phyloP scores from a whole-genome alignment of 1,284 basidiomycete species.

The Pseudomicrostroma phylloplanum region DNA sequence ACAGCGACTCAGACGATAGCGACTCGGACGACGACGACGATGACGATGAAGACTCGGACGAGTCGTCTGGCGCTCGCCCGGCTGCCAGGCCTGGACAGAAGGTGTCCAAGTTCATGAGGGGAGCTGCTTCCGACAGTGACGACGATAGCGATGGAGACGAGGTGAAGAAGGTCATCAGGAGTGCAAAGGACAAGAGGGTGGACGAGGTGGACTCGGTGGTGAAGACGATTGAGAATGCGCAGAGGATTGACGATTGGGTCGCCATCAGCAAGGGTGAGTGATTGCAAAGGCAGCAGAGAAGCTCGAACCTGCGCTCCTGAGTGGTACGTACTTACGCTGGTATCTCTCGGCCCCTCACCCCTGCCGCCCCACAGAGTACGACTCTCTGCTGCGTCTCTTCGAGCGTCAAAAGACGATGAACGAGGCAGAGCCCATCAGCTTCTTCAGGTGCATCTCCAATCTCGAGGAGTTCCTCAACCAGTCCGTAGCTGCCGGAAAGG shows the following conservation, averaged over 20 bases:
- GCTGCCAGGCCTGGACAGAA: slow-evolving; percentile 28
- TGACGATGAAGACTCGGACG: slow-evolving; percentile 32
- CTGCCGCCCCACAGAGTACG: slow-evolving; percentile 67
- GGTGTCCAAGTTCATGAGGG: slow-evolving; percentile 48
- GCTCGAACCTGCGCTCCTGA: too few relatives aligned
- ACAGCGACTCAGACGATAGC: slow-evolving; percentile 30
- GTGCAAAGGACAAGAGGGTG: slow-evolving; percentile 76
- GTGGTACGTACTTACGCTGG: not conserved
- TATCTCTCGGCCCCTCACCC: not conserved
- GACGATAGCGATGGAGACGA: slow-evolving; percentile 62
- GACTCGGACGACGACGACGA: slow-evolving; percentile 35
- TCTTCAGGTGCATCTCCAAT: slow-evolving; percentile 68
- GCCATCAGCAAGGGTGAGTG: slow-evolving; percentile 73
- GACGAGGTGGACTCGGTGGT: slow-evolving; percentile 83
- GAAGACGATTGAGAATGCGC: slow-evolving; percentile 84
- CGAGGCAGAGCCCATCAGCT: slow-evolving; percentile 82
- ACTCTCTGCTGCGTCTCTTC: slow-evolving; percentile 85
- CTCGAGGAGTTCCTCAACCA: slow-evolving; percentile 72
- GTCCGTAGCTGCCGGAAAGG: slow-evolving; percentile 64
- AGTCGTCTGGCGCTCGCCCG: not conserved
- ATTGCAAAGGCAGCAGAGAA: slow-evolving; percentile 1
- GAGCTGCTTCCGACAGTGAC: slow-evolving; percentile 56
- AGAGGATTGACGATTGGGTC: slow-evolving; percentile 90
- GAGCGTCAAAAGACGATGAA: slow-evolving; percentile 75
- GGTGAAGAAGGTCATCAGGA: slow-evolving; percentile 67